Conservation (phyloP, 805 yeast species). For the Spathaspora girioi region DNA sequence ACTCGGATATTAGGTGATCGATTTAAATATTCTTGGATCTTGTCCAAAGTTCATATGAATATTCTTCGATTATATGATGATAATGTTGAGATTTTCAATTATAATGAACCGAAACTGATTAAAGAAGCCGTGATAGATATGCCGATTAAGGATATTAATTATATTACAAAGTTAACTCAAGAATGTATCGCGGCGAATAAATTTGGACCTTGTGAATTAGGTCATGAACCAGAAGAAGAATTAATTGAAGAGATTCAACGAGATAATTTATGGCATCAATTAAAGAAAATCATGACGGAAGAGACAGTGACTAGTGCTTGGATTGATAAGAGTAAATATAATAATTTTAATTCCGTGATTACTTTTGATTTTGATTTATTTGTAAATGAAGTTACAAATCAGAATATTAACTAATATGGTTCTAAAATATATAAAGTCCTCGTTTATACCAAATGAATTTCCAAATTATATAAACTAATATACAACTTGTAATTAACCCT, state of each 20-base stretch:
- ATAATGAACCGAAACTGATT: background rate
- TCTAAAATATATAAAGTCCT: conserved; percentile 24
- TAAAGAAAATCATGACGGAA: conserved; percentile 3
- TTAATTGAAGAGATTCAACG: conserved; percentile 6
- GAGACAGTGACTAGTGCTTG: conserved; percentile 2
- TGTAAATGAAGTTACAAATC: background rate
- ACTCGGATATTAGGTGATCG: background rate
- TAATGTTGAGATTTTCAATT: background rate
- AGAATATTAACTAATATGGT: no score
- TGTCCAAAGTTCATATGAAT: background rate
- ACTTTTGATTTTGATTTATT: conserved; percentile 2
- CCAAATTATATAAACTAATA: conserved; percentile 25
- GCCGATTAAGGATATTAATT: background rate
- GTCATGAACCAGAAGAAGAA: conserved; percentile 4
- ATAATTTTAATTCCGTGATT: background rate
- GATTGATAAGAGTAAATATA: background rate
- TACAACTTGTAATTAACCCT: conserved; percentile 22
- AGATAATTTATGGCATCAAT: conserved; percentile 13
- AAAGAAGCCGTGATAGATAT: conserved; percentile 4
- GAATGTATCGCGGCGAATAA: background rate
- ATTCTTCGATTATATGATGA: background rate
- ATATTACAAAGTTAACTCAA: background rate
- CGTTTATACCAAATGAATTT: conserved; percentile 26
- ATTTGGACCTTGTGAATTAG: background rate
- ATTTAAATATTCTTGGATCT: conserved; percentile 1